Evolutionary conservation across 2,329 filamentous ascomycete genomes (phyloP).

Genomic region (Knoxdaviesia proteae): DNA sequence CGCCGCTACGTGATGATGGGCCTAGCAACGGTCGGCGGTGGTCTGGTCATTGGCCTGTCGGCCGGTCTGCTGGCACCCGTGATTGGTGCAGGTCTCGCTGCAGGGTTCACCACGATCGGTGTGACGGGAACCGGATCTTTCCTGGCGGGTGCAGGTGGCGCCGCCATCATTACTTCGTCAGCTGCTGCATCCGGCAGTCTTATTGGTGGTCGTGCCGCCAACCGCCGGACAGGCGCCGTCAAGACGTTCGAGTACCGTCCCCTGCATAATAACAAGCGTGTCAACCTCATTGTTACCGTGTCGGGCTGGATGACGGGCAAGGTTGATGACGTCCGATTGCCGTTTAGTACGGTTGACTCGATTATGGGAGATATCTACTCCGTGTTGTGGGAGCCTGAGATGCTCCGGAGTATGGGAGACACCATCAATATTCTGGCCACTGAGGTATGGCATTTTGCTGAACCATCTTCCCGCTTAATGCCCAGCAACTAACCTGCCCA

Average conservation of each 20-base stretch:
- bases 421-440: slow-evolving; percentile 97
- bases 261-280: slow-evolving; percentile 90
- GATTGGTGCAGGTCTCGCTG: slow-evolving; percentile 82
- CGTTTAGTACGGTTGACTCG: slow-evolving; percentile 89
- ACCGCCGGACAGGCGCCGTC: slow-evolving; percentile 73
- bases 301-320: slow-evolving; percentile 98
- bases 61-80: slow-evolving; percentile 81
- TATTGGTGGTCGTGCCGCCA: slow-evolving; percentile 70
- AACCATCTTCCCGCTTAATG: neutral
- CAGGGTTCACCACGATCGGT: slow-evolving; percentile 87
- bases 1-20: slow-evolving; percentile 88
- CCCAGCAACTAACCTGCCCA: neutral
- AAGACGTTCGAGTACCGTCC: slow-evolving; percentile 94
- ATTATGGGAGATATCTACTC: slow-evolving; percentile 98
- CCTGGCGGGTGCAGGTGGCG: slow-evolving; percentile 75
- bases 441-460: slow-evolving; percentile 41
- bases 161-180: slow-evolving; percentile 79
- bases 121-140: slow-evolving; percentile 78
- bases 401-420: slow-evolving; percentile 93
- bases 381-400: slow-evolving; percentile 91
- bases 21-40: slow-evolving; percentile 82
- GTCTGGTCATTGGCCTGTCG: slow-evolving; percentile 84
- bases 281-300: slow-evolving; percentile 87
- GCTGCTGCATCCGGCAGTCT: slow-evolving; percentile 72
- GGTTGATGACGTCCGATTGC: slow-evolving; percentile 84